Base-by-base conservation (phyloP, 306 rosid genomes). In the Malus sylvestris region DNA sequence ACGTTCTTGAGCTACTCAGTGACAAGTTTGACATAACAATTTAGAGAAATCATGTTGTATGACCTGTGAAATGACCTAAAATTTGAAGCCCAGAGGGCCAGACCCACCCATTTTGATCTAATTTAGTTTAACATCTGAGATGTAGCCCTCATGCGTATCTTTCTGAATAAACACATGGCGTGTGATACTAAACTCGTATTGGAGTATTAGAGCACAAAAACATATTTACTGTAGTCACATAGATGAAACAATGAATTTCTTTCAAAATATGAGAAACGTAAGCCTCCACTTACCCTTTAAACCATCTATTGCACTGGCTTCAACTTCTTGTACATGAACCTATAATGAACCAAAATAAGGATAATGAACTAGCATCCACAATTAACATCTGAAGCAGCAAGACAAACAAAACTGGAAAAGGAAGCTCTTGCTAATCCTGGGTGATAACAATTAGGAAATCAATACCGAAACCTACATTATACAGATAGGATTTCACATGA, bases 261-360 rank as follows among this genome's bases (percentile, higher is more conserved):
- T 60, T 71, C 74, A 76, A 81, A 81, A 55, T 57, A 71, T 76
- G 46, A 52, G 61, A 19, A 46, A n/a, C 33, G 62, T n/a, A 65
- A 38, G 63, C 79, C 68, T 67, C 35, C 55, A 76, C 40, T 63
- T 84, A 94, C 98, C 98, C 88, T 80, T 91, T 59, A 87, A 76
- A 23, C 87, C 91, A 84, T 90, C 91, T 76, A 79, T 76, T 35
- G 84, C 81, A 81, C 85, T 74, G 53, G 93, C 88, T 68, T 87
- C 95, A 68, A 81, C 86, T 85, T 91, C 97, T 69, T 79, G 89
- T 87, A 94, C 87, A 18, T 94, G 97, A 86, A 91, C 95, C 98
- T 94, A 77, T 76, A 49, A 81, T 61, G 75, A 80, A 81, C 64
- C 15, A 72, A 32, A 71, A 77, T 40, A 25, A 55, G 76, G 55